phyloP scores from a whole-genome alignment of 371 early-diverging fungal species.

The Zychaea mexicana region DNA sequence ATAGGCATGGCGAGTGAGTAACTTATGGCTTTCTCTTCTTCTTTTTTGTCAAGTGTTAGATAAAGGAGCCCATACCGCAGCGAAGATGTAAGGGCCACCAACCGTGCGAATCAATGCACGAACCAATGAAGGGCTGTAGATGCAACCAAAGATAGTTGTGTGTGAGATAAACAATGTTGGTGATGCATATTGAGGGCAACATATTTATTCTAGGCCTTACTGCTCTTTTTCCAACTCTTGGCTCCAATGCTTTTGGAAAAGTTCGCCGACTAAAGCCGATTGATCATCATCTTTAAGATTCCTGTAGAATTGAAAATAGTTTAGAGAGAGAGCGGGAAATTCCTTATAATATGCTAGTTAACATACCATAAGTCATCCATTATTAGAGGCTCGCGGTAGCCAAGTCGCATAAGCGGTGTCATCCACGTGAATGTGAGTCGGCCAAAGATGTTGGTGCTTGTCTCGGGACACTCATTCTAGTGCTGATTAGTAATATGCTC shows the following conservation, averaged over 20 bases:
- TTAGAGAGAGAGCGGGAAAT: neutral
- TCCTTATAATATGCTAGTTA: slow-evolving; percentile 21
- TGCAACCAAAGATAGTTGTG: neutral
- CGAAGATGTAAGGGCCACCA: slow-evolving; percentile 71
- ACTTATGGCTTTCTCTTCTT: too few relatives aligned
- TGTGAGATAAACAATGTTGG: neutral
- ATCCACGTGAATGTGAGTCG: slow-evolving; percentile 91
- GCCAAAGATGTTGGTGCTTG: slow-evolving; percentile 84
- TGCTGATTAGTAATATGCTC: neutral
- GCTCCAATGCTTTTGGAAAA: slow-evolving; percentile 75
- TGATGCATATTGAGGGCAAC: neutral
- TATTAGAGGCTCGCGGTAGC: slow-evolving; percentile 72
- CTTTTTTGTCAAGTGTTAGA: neutral
- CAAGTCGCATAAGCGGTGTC: slow-evolving; percentile 84
- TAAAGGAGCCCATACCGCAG: slow-evolving; percentile 40
- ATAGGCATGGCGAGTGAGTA: slow-evolving; percentile 14
- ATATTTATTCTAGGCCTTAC: slow-evolving; percentile 27
- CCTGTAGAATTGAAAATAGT: slow-evolving; percentile 26
- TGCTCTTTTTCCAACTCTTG: slow-evolving; percentile 59
- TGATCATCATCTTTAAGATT: slow-evolving; percentile 66
- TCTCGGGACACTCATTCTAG: slow-evolving; percentile 70
- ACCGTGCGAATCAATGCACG: slow-evolving; percentile 64
- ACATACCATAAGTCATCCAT: slow-evolving; percentile 81
- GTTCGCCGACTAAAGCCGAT: slow-evolving; percentile 61
- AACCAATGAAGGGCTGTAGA: slow-evolving; percentile 69